Evolutionary conservation across 306 rosid genomes (phyloP).

Genomic region (Cicer cuneatum): DNA sequence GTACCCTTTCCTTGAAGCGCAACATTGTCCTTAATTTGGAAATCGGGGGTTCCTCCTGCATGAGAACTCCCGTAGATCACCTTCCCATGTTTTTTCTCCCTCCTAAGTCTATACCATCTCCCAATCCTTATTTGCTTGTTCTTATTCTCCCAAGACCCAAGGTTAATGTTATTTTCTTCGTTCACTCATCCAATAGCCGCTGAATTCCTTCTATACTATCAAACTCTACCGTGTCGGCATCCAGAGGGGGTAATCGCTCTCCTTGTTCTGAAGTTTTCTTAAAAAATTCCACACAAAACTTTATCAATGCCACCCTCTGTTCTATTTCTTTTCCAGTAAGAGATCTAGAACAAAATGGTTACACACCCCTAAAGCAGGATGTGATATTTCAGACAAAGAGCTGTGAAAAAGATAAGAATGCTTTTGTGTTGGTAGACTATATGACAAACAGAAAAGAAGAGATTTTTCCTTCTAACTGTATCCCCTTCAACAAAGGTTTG

Average conservation of each 20-base stretch:
- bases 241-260: neutral
- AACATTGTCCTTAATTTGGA: neutral
- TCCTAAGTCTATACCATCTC: conserved; percentile 4
- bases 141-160: neutral
- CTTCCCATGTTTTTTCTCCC: conserved; percentile 7
- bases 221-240: neutral
- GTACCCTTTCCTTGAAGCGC: neutral
- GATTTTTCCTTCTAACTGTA: neutral
- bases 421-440: neutral
- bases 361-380: neutral
- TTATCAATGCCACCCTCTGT: neutral
- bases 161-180: conserved; percentile 8
- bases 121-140: conserved; percentile 2
- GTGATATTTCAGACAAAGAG: neutral
- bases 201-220: conserved; percentile 1
- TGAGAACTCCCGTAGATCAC: conserved; percentile 3
- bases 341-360: neutral
- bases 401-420: conserved; percentile 2
- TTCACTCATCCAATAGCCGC: neutral
- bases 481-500: neutral
- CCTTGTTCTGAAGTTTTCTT: neutral
- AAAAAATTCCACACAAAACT: neutral
- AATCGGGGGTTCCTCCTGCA: conserved; percentile 33
- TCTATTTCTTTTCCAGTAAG: conserved; percentile 6
- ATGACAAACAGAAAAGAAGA: conserved; percentile 5